Evolutionary conservation across 2,329 filamentous ascomycete species (phyloP).

Genomic region (Fusarium scirpi): DNA sequence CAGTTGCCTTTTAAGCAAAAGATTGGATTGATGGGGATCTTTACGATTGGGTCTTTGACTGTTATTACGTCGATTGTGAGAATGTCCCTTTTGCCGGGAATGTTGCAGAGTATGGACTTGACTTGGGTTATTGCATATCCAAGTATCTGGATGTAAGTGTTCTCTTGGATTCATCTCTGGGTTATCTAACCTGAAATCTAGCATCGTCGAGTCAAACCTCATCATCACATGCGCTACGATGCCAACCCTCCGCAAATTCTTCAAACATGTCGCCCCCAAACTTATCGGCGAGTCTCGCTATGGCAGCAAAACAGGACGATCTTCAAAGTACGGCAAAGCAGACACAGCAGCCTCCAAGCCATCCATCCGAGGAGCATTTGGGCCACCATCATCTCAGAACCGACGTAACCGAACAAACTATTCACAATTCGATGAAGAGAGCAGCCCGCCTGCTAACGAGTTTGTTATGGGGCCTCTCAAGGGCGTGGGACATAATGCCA

Average conservation of each 20-base stretch:
- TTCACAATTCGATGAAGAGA: slow-evolving; percentile 41
- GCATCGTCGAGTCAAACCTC: slow-evolving; percentile 54
- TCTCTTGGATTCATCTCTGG: too few relatives aligned
- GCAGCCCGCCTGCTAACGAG: neutral
- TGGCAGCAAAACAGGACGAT: slow-evolving; percentile 38
- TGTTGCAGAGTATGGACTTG: slow-evolving; percentile 45
- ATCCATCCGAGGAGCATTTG: slow-evolving; percentile 10
- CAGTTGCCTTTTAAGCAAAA: slow-evolving; percentile 61
- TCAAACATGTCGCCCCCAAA: slow-evolving; percentile 53
- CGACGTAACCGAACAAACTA: slow-evolving; percentile 38
- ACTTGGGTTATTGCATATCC: slow-evolving; percentile 49
- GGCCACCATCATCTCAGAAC: slow-evolving; percentile 17
- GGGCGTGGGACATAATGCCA: slow-evolving; percentile 20
- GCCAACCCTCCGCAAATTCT: slow-evolving; percentile 56
- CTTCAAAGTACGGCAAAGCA: slow-evolving; percentile 36
- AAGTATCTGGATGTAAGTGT: slow-evolving; percentile 48
- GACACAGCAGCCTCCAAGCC: slow-evolving; percentile 21
- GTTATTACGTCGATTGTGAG: slow-evolving; percentile 51
- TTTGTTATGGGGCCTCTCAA: slow-evolving; percentile 25
- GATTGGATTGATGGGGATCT: slow-evolving; percentile 57
- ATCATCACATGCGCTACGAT: slow-evolving; percentile 57
- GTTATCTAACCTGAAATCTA: neutral
- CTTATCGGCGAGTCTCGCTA: slow-evolving; percentile 47
- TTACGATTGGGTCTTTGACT: slow-evolving; percentile 57
- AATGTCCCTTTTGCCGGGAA: slow-evolving; percentile 45